Base-by-base conservation (phyloP, 2,329 filamentous ascomycete genomes). In the Neopestalotiopsis clavispora region DNA sequence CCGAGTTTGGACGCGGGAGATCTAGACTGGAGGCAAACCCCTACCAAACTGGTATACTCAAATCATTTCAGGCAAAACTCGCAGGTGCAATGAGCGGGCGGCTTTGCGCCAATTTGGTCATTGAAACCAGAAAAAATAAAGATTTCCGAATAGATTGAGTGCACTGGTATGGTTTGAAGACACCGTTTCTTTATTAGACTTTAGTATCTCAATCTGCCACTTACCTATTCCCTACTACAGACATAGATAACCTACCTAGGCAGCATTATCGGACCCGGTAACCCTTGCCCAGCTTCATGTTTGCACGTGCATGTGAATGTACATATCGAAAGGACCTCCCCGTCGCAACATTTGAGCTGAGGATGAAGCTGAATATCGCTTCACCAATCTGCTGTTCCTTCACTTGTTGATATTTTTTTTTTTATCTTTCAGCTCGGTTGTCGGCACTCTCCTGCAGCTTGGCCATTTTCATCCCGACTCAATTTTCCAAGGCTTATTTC, bases 351-450 rank as follows among this genome's bases (percentile, higher is more conserved):
- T 52, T 52, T 52, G 45, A 52, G 45, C 45, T 52, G 45, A 52
- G 45, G 45, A n/a, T 32, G n/a, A 40, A 52, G 61, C 61, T 64
- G 61, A 52, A 49, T 30, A 28, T 49, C 40, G 61, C 40, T 49
- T 49, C 20, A 20, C 40, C 12, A 14, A 45, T 17, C 34, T 49
- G 20, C 40, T 23, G 34, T 62, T 40, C 34, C n/a, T 12, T 64
- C 23, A 32, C 12, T 58, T 20, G 64, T 66, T 28, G 30, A 56
- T 45, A 28, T 4, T 28, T 38, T 60, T 42, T 4, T 28, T 38
- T 60, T 42, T 67, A 34, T 30, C 32, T 60, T 67, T 67, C 52
- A 67, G 65, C 56, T 67, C 65, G 65, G 65, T 42, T 17, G 23
- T 67, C 65, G 65, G 65, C 56, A 67, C 28, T 17, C 49, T 34